Percentiles rank a stretch among this genome's conserved stretches.
Evolutionary conservation across 2,329 filamentous ascomycete species (phyloP).

Genomic region (Alternaria metachromatica): DNA sequence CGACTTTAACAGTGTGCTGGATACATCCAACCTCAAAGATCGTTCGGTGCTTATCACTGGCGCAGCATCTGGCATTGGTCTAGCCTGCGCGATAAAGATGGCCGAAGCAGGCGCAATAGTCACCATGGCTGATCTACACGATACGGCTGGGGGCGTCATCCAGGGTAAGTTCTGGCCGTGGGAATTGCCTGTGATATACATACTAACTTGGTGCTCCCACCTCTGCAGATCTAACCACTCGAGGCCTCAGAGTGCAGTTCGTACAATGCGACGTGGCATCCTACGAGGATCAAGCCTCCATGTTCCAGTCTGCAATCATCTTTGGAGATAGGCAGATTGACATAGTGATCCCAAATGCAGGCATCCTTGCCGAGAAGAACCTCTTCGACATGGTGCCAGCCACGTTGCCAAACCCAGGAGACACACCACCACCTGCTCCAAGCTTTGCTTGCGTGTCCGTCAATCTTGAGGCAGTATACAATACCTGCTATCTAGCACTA

Average conservation of each 20-base stretch:
- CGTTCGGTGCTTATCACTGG: conserved; percentile 36
- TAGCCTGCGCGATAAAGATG: conserved; percentile 24
- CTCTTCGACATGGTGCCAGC: conserved; percentile 31
- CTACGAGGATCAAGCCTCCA: conserved; percentile 33
- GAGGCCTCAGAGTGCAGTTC: conserved; percentile 35
- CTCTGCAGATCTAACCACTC: conserved; percentile 11
- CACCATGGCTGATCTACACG: conserved; percentile 33
- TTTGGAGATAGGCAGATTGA: conserved; percentile 38
- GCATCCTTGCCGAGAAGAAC: conserved; percentile 31
- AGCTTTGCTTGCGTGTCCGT: conserved; percentile 23
- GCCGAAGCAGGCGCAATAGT: conserved; percentile 32
- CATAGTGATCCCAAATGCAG: conserved; percentile 41
- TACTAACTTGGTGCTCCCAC: neutral
- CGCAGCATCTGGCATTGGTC: conserved; percentile 35
- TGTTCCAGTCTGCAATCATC: conserved; percentile 40
- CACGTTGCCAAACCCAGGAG: conserved; percentile 12
- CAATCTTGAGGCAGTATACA: conserved; percentile 33
- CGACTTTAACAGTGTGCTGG: neutral
- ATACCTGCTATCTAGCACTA: conserved; percentile 33
- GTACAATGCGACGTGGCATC: conserved; percentile 40
- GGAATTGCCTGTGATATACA: neutral
- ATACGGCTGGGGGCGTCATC: conserved; percentile 15
- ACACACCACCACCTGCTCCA: conserved; percentile 26
- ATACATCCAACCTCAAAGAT: conserved; percentile 18
- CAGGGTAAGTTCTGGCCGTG: neutral